Percentiles rank a stretch among this genome's conserved stretches.
These are phyloP conservation scores for Xylaria venustula DNA, from an alignment of 495 filamentous ascomycete genomes.

Conservation along the genomic window DNA sequence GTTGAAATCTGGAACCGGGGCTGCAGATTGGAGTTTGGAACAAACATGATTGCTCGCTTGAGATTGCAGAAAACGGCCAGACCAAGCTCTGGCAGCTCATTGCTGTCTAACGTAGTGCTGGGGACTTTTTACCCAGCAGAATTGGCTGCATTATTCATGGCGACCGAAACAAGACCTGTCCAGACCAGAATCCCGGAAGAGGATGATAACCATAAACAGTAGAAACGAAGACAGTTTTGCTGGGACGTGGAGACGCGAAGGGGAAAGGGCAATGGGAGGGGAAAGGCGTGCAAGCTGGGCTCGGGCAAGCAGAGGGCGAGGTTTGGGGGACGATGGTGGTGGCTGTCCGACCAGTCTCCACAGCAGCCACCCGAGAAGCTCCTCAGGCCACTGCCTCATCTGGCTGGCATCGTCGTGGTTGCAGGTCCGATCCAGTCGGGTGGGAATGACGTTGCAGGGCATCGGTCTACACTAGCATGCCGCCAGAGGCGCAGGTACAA, in stretches of 20 bases:
- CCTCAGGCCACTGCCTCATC: neutral
- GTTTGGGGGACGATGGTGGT: neutral
- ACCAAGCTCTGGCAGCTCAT: neutral
- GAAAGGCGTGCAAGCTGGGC: neutral
- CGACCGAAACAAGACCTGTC: too few species aligned
- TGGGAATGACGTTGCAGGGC: slow-evolving; percentile 16
- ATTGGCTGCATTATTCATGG: neutral
- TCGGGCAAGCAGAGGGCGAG: neutral
- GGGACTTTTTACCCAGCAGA: neutral
- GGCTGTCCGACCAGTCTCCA: too few species aligned
- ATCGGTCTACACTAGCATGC: slow-evolving; percentile 5
- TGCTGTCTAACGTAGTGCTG: too few species aligned
- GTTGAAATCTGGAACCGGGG: neutral
- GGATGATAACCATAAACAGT: neutral
- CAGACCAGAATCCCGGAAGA: too few species aligned
- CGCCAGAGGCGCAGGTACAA: slow-evolving; percentile 13
- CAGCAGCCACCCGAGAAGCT: neutral
- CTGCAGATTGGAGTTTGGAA: neutral
- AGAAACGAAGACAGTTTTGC: too few species aligned
- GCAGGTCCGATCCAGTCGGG: slow-evolving; percentile 12
- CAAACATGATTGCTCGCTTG: neutral
- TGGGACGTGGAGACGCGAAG: too few species aligned
- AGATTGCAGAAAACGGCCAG: neutral
- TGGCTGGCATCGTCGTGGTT: slow-evolving; percentile 10
- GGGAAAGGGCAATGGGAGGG: neutral